Evolutionary conservation across 2,329 filamentous ascomycete genomes (phyloP), one percentile per base, ranked within the genome.

Genomic region (Penicillium sp.): DNA sequence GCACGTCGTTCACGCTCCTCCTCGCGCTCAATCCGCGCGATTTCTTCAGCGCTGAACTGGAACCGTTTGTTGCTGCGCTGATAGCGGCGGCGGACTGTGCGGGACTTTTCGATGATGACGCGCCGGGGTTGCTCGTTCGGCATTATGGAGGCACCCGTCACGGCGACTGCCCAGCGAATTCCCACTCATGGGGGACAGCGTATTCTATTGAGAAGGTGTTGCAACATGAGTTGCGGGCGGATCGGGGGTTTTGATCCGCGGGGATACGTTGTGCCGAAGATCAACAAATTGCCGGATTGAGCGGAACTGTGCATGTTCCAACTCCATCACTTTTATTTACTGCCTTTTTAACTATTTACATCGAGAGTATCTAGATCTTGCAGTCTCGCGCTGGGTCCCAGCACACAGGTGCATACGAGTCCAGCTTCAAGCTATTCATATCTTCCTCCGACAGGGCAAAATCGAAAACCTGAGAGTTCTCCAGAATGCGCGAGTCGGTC

Each of bases 381-480:
- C 50, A 53, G 34, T 60, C 55, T 20, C 47, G 52, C 12, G 52
- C 57, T 10, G 76, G 77, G 58, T 80, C 76, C 77, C 76, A 80
- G 35, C 72, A 65, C 46, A 74, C 77, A 30, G 74, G 74, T 42
- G 71, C 67, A 58, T 81, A 80, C 29, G 69, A 66, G 17, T 68
- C 66, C 1, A 73, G 77, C 31, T 75, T 64, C 43, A 82, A 56
- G 12, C 51, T 65, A 47, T 72, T 61, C 75, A 82, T 77, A 32
- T 82, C 78, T 37, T 75, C 72, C n/a, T 61, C 59, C 2, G 69
- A 66, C 17, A 82, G 62, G 55, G 76, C 71, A 47, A 82, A 82
- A 49, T 80, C 76, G 43, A 73, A 82, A 1, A 82, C 55, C 29
- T 73, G 57, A 2, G 69, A 66, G 47, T 82, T 82, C 58, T 80